phyloP scores from a whole-genome alignment of 106 monocot species.

The Posidonia australis region DNA sequence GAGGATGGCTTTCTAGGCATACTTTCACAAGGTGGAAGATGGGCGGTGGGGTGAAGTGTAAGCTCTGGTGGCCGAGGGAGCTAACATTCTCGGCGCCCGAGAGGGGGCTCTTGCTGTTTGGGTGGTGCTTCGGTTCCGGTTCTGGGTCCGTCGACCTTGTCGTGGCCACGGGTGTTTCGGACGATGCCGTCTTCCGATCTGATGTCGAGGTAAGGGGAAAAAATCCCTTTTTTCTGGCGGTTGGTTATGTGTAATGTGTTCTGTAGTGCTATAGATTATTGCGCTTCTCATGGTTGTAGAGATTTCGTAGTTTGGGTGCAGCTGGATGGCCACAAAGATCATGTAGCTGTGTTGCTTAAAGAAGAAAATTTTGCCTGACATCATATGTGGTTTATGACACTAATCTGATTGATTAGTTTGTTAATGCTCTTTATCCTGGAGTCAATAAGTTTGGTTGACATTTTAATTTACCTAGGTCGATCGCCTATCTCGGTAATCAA shows the following conservation, averaged over 20 bases:
- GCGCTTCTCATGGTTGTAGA: too few relatives aligned
- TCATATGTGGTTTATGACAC: too few relatives aligned
- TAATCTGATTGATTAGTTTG: too few relatives aligned
- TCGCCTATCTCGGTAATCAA: too few relatives aligned
- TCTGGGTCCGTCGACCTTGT: slow-evolving; percentile 44
- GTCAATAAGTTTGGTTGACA: too few relatives aligned
- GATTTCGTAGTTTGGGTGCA: too few relatives aligned
- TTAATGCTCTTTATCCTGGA: too few relatives aligned
- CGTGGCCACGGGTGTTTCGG: slow-evolving; percentile 30
- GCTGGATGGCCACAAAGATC: too few relatives aligned
- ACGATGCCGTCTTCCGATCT: not conserved
- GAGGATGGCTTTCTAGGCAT: too few relatives aligned
- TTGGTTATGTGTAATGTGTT: not conserved
- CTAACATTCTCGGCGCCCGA: slow-evolving; percentile 13
- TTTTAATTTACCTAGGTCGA: too few relatives aligned
- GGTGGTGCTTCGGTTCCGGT: slow-evolving; percentile 45
- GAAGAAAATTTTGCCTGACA: too few relatives aligned
- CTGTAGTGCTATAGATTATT: not conserved
- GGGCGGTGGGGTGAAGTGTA: slow-evolving; percentile 32
- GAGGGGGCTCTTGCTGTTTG: slow-evolving; percentile 39
- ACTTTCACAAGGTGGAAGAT: not conserved
- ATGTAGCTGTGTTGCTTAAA: too few relatives aligned
- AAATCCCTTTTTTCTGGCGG: not conserved
- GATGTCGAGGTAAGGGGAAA: slow-evolving; percentile 7
- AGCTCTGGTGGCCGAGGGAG: slow-evolving; percentile 81